phyloP scores from a whole-genome alignment of 352 stramenopile species.

The Pythium folliculosum region DNA sequence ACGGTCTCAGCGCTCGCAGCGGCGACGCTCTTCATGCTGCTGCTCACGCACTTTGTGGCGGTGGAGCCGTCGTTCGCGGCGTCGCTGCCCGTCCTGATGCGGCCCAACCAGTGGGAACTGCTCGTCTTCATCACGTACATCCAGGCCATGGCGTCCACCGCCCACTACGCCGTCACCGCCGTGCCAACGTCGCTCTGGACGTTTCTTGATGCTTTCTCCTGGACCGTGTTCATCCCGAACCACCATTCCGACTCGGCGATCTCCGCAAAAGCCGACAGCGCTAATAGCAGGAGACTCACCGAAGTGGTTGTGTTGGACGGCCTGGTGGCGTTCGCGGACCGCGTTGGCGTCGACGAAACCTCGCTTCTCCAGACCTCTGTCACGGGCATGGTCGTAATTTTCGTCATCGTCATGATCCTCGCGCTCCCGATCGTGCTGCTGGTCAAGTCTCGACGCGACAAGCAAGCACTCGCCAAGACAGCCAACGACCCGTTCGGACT shows the following conservation, averaged over 20 bases:
- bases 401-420: conserved; percentile 14
- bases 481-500: background rate
- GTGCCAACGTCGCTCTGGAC: conserved; percentile 25
- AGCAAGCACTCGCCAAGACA: background rate
- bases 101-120: conserved; percentile 36
- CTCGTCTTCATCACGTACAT: conserved; percentile 31
- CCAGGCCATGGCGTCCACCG: conserved; percentile 26
- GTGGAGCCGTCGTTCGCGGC: conserved; percentile 7
- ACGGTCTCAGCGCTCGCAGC: conserved; percentile 12
- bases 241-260: conserved; percentile 4
- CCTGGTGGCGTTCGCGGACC: conserved; percentile 25
- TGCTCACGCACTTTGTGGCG: conserved; percentile 19
- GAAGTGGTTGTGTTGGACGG: conserved; percentile 21
- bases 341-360: conserved; percentile 22
- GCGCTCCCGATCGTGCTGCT: conserved; percentile 9
- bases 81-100: conserved; percentile 6
- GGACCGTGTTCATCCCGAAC: conserved; percentile 31
- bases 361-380: conserved; percentile 14
- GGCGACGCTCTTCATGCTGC: conserved; percentile 2
- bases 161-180: conserved; percentile 6
- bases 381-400: conserved; percentile 26
- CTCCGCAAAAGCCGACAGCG: background rate
- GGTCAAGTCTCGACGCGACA: background rate
- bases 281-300: conserved; percentile 11
- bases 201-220: conserved; percentile 35